Base-by-base conservation (phyloP, 306 rosid genomes). In the Macrotyloma uniflorum region DNA sequence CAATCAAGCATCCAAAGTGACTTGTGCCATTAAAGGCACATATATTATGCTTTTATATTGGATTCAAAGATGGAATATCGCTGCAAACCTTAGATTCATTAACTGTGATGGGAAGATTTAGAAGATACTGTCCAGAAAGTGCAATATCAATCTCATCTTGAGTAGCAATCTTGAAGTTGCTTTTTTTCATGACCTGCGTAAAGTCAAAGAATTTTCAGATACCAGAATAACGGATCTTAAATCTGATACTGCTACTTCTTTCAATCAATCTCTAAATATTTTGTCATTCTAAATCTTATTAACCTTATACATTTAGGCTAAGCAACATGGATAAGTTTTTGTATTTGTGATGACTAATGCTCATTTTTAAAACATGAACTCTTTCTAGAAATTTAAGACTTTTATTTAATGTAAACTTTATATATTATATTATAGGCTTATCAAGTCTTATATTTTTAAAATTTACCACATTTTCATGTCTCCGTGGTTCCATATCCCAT, bases 81-180 rank as follows among this genome's bases (percentile, higher is more conserved):
- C 67, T 7, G 47, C 85, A 75, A 85, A 94, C 97, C 97, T 94
- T 92, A 70, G 94, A 86, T 19, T 92, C 93, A 77, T 92, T 83
- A 55, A 94, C 97, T 12, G 75, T 83, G 32, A 94, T 94, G 57
- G 98, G 98, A 85, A 94, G 98, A 88, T 92, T 89, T 51, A 94
- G 85, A 83, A 89, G 98, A 92, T 92, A 94, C 73, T 94, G 90
- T 55, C 97, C 98, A 0, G 97, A 92, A 81, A 47, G 91, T 61
- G 98, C 97, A 71, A 92, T 61, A 72, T 92, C 91, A 62, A 90
- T 78, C 85, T 94, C 98, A 64, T 92, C 91, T 3, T 89, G 86
- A 74, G 85, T 87, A 63, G 89, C 83, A 74, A 94, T 80, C 87
- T 92, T 94, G 88, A 94, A 94, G 83, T 94, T 90, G 86, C 98